These are phyloP conservation scores for Xerocomus brunneocitrinus DNA, from an alignment of 768 basidiomycete genomes.

Conservation along the genomic window DNA sequence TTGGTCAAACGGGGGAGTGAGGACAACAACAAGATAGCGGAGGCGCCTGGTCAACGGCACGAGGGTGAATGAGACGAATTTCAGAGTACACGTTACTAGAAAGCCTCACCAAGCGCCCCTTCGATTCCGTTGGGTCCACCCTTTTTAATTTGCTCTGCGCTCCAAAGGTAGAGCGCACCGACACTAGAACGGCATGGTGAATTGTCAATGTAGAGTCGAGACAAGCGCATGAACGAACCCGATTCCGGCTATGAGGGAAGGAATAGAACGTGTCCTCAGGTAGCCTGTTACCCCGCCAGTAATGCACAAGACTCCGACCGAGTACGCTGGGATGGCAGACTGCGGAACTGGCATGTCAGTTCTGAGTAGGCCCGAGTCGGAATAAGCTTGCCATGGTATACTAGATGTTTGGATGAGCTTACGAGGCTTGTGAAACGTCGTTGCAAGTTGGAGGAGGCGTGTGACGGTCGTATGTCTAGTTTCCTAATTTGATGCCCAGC, in stretches of 20 bases:
- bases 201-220: too few relatives aligned
- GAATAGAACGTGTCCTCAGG: slow-evolving; percentile 67
- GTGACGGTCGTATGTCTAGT: too few relatives aligned
- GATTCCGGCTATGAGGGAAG: slow-evolving; percentile 79
- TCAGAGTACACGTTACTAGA: neutral
- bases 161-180: slow-evolving; percentile 74
- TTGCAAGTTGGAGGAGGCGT: neutral
- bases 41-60: slow-evolving; percentile 50
- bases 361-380: slow-evolving; percentile 1
- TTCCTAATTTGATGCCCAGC: slow-evolving; percentile 47
- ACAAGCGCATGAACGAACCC: slow-evolving; percentile 42
- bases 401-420: slow-evolving; percentile 17
- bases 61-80: neutral
- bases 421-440: slow-evolving; percentile 7
- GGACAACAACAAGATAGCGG: slow-evolving; percentile 67
- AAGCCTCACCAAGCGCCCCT: slow-evolving; percentile 63
- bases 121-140: slow-evolving; percentile 73
- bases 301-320: slow-evolving; percentile 72
- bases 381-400: slow-evolving; percentile 28
- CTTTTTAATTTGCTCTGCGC: slow-evolving; percentile 69
- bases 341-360: slow-evolving; percentile 32
- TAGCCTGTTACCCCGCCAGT: slow-evolving; percentile 75
- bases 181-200: slow-evolving; percentile 43
- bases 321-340: slow-evolving; percentile 80
- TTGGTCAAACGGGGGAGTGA: slow-evolving; percentile 69